Base-by-base conservation (phyloP, 192 early-diverging fungal genomes). In the Chytriomyces confervae region DNA sequence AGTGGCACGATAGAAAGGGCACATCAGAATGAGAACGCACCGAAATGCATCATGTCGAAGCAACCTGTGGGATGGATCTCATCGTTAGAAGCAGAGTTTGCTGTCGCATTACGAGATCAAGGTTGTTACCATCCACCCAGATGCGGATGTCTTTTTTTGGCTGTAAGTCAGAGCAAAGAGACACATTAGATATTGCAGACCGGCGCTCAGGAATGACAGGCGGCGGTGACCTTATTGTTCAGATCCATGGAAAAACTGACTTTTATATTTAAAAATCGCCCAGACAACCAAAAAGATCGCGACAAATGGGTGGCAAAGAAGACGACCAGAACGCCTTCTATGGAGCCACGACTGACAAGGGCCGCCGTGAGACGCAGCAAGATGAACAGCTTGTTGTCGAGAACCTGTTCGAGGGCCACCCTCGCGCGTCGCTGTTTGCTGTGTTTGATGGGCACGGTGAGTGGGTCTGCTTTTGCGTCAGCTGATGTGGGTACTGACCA, bases 1-100 rank as follows among this genome's bases (percentile, higher is more conserved):
- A 36, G 36, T 1, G 4, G 4, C 36, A 36, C 36, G 3, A 36
- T 36, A 36, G 0, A 36, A 36, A 36, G 3, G 36, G 36, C 1
- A 36, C 36, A 36, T 36, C 36, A 36, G 36, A 36, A 36, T 36
- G 1, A 3, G 36, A 36, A 36, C 36, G 36, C 36, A 36, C 36
- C 85, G 57, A 79, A 95, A 85, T 98, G 96, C 93, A 96, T 95
- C 89, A 96, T 91, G 86, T 98, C 96, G 80, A 96, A 98, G 84
- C 96, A 98, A 50, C 96, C 96, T 36, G 36, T 36, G 36, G 36
- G 36, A 36, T 36, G 36, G 36, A 36, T 36, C 36, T 36, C 36
- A 36, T 36, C 36, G 36, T 36, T 36, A 36, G 36, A 36, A 36
- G 36, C 36, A 36, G 36, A 36, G 36, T 36, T 36, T 36, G 36